Conservation (phyloP, 192 early-diverging fungal species). For the Backusella tarrabulga region DNA sequence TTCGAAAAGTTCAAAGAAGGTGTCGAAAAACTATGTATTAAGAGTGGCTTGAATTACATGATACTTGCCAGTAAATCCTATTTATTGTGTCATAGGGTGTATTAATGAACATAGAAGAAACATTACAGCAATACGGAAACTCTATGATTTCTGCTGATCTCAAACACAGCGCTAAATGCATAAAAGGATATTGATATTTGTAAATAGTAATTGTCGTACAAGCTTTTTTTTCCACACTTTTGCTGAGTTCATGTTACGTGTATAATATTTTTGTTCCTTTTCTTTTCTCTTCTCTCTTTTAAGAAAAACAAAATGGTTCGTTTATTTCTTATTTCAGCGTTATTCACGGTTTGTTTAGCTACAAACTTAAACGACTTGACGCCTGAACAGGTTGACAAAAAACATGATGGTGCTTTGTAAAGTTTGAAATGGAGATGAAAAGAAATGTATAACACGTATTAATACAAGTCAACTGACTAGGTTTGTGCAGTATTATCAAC, state of each 20-base stretch:
- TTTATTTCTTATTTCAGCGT: not conserved
- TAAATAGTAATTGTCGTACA: not conserved
- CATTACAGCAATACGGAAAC: too few relatives aligned
- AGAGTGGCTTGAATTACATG: too few relatives aligned
- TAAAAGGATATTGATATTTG: not conserved
- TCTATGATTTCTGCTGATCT: too few relatives aligned
- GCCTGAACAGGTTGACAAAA: not conserved
- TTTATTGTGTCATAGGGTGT: too few relatives aligned
- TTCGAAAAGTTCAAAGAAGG: too few relatives aligned
- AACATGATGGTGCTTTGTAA: constrained; percentile 10
- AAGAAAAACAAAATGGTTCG: not conserved
- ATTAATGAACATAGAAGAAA: too few relatives aligned
- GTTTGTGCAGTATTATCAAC: constrained; percentile 1
- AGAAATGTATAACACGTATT: not conserved
- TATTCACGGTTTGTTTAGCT: not conserved
- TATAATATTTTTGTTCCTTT: not conserved
- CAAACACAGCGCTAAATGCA: too few relatives aligned
- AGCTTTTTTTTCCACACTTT: not conserved
- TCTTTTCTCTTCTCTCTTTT: not conserved
- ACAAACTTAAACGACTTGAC: not conserved
- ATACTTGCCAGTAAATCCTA: too few relatives aligned
- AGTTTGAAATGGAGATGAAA: not conserved
- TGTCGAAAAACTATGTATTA: too few relatives aligned
- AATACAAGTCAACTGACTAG: not conserved
- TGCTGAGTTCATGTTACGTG: not conserved